Base-by-base conservation (phyloP, 768 basidiomycete genomes). In the Lentinula edodes region DNA sequence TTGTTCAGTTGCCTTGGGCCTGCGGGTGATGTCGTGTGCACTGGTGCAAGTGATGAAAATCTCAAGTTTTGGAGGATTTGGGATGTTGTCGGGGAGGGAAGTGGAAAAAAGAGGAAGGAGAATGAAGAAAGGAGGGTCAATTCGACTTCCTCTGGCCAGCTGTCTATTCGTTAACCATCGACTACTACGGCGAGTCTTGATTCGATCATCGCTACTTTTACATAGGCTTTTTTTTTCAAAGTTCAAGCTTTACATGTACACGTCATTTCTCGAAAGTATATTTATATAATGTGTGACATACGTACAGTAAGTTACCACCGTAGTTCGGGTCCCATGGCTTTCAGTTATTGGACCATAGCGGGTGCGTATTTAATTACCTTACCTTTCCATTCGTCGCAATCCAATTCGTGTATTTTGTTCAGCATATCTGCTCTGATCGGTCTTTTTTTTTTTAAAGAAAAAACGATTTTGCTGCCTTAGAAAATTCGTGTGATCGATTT, bases 51-150 rank as follows among this genome's bases (percentile, higher is more conserved):
- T 0, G 97, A 98, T 69, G 96, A 98, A 79, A 95, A 95, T 69
- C 78, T 98, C 68, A 98, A 98, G 78, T 96, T 96, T 75, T 96
- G 95, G 95, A 84, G 86, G 62, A 81, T 93, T 42, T 92, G 91
- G 91, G 90, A 91, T 53, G 72, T 80, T 45, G 78, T 75, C 8
- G 76, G 74, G 64, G 74, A 74, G 53, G 72, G 69, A 23, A 66
- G 68, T 61, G 77, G 69, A 68, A 87, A 82, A 76, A 81, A 79
- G 68, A 80, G 76, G 67, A 72, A 73, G 42, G 69, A 77, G 45
- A 73, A 70, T 35, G 71, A 65, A 69, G 73, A 72, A 16, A 76
- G 76, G 18, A 73, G 74, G 62, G 66, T 70, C 50, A 81, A 82
- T 67, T 77, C 80, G 34, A 84, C 83, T 0, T 76, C 73, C 62